Conservation (phyloP, 768 basidiomycete species). For the Suillus variegatus region DNA sequence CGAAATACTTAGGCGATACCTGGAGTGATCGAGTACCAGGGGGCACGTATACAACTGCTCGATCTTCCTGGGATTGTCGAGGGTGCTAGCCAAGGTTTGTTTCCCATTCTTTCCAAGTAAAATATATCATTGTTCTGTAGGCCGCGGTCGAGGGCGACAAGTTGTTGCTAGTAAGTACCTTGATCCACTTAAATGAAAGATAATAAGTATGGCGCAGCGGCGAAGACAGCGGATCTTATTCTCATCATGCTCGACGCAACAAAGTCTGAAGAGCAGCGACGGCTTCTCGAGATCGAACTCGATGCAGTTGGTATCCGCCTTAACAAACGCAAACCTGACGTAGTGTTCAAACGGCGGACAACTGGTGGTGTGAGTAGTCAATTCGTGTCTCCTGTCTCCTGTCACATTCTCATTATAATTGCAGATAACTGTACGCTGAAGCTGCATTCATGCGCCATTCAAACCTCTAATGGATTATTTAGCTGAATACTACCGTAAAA, state of each 20-base stretch:
- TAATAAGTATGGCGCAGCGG: constrained; percentile 44
- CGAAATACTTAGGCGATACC: constrained; percentile 74
- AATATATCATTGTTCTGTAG: not conserved
- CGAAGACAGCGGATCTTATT: constrained; percentile 92
- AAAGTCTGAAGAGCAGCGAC: constrained; percentile 89
- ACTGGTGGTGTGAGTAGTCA: constrained; percentile 77
- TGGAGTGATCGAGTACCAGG: constrained; percentile 95
- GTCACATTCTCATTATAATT: constrained; percentile 10
- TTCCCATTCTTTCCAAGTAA: not conserved
- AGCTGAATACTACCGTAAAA: constrained; percentile 91
- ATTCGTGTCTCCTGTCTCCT: constrained; percentile 10
- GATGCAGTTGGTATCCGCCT: constrained; percentile 96
- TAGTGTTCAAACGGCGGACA: constrained; percentile 91
- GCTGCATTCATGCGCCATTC: constrained; percentile 15
- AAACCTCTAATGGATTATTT: not conserved
- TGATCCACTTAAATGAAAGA: not conserved
- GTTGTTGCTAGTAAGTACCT: constrained; percentile 78
- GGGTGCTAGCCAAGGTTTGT: constrained; percentile 76
- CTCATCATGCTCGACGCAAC: constrained; percentile 92
- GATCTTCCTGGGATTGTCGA: constrained; percentile 97
- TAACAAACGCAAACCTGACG: constrained; percentile 88
- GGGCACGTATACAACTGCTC: constrained; percentile 89
- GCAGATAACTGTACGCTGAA: constrained; percentile 67
- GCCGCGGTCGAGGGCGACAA: constrained; percentile 91
- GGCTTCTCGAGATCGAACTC: constrained; percentile 86